A percentile compares a stretch with the other conserved stretches of the same genome.
Conservation (phyloP, 2,329 filamentous ascomycete species). For the Huntiella moniliformis region DNA sequence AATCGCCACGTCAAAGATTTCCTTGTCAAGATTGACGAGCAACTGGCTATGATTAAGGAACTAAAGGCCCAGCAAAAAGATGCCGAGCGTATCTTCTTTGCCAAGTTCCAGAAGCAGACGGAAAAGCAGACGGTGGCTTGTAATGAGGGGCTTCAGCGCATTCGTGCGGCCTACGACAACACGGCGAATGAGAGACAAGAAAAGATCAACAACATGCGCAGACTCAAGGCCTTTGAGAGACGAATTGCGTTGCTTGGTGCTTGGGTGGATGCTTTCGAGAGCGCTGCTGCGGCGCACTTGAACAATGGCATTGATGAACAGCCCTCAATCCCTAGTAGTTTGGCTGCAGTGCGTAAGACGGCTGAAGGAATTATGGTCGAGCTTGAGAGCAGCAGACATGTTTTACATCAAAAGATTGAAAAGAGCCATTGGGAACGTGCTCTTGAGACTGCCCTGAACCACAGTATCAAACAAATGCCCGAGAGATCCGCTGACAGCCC, state of each 20-base stretch:
- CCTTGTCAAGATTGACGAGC: conserved; percentile 96
- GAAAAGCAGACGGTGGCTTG: conserved; percentile 64
- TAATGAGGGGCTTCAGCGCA: conserved; percentile 60
- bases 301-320: conserved; percentile 21
- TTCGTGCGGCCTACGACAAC: conserved; percentile 71
- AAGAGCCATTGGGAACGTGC: conserved; percentile 73
- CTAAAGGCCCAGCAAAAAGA: conserved; percentile 86
- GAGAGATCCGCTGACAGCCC: conserved; percentile 26
- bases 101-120: conserved; percentile 77
- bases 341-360: conserved; percentile 65
- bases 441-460: conserved; percentile 72
- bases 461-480: conserved; percentile 61
- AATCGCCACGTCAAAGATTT: conserved; percentile 99
- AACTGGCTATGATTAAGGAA: conserved; percentile 92
- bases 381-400: conserved; percentile 73
- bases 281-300: conserved; percentile 47
- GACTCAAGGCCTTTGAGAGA: conserved; percentile 62
- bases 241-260: conserved; percentile 71
- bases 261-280: conserved; percentile 86
- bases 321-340: conserved; percentile 39
- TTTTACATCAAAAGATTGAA: conserved; percentile 68
- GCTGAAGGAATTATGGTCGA: conserved; percentile 78
- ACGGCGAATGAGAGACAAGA: conserved; percentile 60
- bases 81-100: conserved; percentile 59
- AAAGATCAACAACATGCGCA: conserved; percentile 61